Evolutionary conservation across 2,329 filamentous ascomycete species (phyloP), one percentile per base, ranked within the genome.

Genomic region (Aspergillus hiratsukae): DNA sequence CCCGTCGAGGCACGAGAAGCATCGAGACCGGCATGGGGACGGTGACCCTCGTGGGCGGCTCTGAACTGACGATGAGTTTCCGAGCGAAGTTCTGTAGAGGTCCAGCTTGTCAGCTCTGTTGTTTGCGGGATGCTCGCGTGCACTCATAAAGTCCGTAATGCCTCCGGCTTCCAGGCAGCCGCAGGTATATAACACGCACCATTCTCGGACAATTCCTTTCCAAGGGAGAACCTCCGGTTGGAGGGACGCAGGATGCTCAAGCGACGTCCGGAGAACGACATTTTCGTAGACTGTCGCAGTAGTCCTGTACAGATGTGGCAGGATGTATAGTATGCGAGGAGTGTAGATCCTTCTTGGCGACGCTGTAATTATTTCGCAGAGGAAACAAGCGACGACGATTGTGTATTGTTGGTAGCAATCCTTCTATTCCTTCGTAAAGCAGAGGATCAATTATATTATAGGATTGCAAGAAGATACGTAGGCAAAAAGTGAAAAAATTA

Each of bases 21-120:
- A 69, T 97, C 92, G 63, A 97, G 87, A 66, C 92, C 93, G 58
- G 92, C 91, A 74, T 97, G 92, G 49, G 90, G 88, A 71, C 90
- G 87, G 78, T 96, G 91, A 57, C 92, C 92, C 75, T 94, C 90
- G 76, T 96, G 92, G 62, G 90, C 90, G 71, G 86, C 85, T 66
- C 92, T 89, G 78, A 97, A 96, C 72, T 95, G 89, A 61, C 88
- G 85, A 75, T 97, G 92, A 69, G 91, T 88, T 72, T 89, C 88
- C 67, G 91, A 96, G 68, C 83, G 85, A 63, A 86, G 81, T 79
- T 96, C 91, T 95, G 51, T 41, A 52, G 45, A 11, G 19, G 45
- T 11, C 4, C 23, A 23, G 48, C 43, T 31, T 21, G 53, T 56
- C n/a, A 61, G 59, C 46, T 49, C 19, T 4, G 7, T 14, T 53